Evolutionary conservation across 1,284 basidiomycete species (phyloP).

Genomic region (Pascua guehoae): DNA sequence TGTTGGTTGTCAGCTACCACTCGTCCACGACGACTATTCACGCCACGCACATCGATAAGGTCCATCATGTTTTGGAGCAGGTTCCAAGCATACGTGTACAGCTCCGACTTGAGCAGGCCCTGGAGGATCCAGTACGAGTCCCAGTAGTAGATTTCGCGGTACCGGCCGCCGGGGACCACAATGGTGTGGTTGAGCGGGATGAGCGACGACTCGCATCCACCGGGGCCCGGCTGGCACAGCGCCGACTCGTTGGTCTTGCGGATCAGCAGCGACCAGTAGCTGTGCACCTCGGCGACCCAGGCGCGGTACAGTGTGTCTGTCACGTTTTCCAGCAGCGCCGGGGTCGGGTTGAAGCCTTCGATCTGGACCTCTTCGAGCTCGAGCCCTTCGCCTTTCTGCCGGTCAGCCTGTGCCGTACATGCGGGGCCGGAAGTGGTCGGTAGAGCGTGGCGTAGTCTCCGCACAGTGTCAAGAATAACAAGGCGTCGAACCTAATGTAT

Average conservation of each 20-base stretch:
- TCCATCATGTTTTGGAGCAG: constrained; percentile 92
- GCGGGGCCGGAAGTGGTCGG: not conserved
- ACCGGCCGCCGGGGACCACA: constrained; percentile 77
- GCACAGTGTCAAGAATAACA: too few relatives aligned
- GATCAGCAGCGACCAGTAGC: constrained; percentile 76
- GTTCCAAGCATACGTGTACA: constrained; percentile 67
- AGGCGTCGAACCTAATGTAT: too few relatives aligned
- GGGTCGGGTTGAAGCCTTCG: constrained; percentile 59
- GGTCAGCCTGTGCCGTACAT: constrained; percentile 15
- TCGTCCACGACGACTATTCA: too few relatives aligned
- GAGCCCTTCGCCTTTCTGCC: constrained; percentile 66
- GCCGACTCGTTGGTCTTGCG: constrained; percentile 63
- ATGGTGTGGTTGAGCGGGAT: constrained; percentile 88
- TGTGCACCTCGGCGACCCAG: constrained; percentile 72
- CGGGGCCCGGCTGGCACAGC: constrained; percentile 58
- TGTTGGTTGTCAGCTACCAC: not conserved
- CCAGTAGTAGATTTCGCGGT: constrained; percentile 54
- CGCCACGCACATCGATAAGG: constrained; percentile 58
- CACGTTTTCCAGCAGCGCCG: constrained; percentile 69
- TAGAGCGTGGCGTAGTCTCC: not conserved
- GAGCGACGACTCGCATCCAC: constrained; percentile 70
- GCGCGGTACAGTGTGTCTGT: constrained; percentile 66
- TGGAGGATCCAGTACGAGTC: constrained; percentile 72
- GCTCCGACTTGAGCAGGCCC: constrained; percentile 72
- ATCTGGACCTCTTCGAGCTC: constrained; percentile 68